These are phyloP conservation scores for Auxenochlorella pyrenoidosa DNA, from an alignment of 139 green algal species.

Conservation along the genomic window DNA sequence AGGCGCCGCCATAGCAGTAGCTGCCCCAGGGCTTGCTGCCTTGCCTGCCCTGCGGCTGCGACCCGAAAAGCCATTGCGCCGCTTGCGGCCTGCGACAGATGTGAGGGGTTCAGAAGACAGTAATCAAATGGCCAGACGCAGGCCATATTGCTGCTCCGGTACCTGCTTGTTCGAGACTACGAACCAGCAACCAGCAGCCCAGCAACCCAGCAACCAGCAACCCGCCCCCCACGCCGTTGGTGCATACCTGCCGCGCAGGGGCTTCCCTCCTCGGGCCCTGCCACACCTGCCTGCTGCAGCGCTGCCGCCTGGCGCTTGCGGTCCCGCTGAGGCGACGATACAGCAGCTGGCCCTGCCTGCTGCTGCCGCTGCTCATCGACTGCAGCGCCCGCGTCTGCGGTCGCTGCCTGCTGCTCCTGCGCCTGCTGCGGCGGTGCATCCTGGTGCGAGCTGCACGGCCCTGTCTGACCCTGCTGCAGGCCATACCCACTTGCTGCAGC, in stretches of 20 bases:
- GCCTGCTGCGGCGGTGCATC: not conserved
- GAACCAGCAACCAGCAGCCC: not conserved
- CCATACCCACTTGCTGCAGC: not conserved
- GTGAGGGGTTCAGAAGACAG: not conserved
- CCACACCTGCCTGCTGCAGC: not conserved
- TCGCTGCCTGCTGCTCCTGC: not conserved
- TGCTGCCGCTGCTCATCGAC: not conserved
- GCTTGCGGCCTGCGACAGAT: constrained; percentile 17
- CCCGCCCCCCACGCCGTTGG: not conserved
- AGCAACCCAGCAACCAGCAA: not conserved
- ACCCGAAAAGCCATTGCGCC: constrained; percentile 10
- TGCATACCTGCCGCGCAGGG: not conserved
- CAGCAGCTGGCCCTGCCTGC: not conserved
- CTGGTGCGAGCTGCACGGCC: not conserved
- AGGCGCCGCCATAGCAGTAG: not conserved
- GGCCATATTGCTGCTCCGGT: not conserved
- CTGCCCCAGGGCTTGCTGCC: not conserved
- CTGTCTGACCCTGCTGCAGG: no score
- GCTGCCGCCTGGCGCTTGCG: not conserved
- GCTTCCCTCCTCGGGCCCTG: not conserved
- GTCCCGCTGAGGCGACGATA: not conserved
- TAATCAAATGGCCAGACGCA: not conserved
- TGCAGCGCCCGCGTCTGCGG: not conserved
- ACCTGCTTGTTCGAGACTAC: no score
- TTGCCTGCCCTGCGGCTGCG: not conserved